phyloP scores from a whole-genome alignment of 768 basidiomycete species.

The Pulveroboletus frians region DNA sequence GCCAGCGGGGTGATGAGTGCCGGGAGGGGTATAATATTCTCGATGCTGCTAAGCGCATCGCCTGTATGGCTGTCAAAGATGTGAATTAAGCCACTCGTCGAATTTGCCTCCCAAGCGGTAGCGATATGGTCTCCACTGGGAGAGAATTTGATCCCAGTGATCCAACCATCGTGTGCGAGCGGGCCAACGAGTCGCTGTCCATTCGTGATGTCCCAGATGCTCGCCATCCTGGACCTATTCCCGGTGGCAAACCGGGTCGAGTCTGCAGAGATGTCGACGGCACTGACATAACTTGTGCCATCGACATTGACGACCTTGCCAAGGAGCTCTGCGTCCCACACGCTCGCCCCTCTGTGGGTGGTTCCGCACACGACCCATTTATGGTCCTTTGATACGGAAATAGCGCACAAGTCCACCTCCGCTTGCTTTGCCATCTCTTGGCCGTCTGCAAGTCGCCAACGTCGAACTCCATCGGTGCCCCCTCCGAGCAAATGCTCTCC shows the following conservation, averaged over 20 bases:
- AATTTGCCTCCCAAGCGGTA: too few species aligned
- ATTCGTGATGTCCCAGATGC: background rate
- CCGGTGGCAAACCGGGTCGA: background rate
- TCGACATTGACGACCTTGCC: background rate
- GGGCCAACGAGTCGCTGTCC: background rate
- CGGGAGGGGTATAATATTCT: background rate
- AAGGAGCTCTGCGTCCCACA: background rate
- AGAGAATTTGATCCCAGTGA: background rate
- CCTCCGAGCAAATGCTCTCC: background rate
- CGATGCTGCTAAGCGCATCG: background rate
- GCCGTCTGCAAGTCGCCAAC: background rate
- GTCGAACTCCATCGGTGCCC: background rate
- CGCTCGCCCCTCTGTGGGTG: fast-evolving
- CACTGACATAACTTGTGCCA: background rate
- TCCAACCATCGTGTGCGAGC: background rate
- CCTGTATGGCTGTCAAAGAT: background rate
- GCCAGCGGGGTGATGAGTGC: background rate
- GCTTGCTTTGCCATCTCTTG: background rate
- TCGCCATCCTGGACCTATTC: fast-evolving
- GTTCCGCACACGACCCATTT: background rate
- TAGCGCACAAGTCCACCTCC: background rate
- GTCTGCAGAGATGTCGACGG: background rate
- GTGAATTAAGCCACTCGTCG: background rate
- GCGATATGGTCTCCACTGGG: background rate
- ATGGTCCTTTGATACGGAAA: background rate